Evolutionary conservation across 1,284 basidiomycete genomes (phyloP).

Genomic region (Filobasidium uniguttulatum): DNA sequence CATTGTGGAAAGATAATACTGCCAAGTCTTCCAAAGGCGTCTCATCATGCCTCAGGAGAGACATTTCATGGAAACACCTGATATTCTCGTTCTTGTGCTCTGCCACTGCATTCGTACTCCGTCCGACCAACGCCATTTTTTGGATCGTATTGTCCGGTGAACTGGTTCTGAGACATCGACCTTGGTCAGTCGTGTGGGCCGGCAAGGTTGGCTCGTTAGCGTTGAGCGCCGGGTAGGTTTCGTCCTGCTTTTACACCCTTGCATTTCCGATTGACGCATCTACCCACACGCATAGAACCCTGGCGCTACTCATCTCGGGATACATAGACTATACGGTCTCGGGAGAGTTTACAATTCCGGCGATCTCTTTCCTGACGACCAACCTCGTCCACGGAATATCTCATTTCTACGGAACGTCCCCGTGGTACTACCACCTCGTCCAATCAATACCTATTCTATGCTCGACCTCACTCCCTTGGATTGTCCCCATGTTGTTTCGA

Average conservation of each 20-base stretch:
- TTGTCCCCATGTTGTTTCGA: constrained; percentile 43
- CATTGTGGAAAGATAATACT: constrained; percentile 24
- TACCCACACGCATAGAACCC: too few species aligned
- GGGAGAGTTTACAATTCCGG: constrained; percentile 26
- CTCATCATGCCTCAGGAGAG: neutral
- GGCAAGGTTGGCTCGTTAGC: constrained; percentile 5
- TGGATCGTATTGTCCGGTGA: constrained; percentile 58
- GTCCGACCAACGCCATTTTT: constrained; percentile 74
- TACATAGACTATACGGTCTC: constrained; percentile 32
- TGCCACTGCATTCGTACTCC: constrained; percentile 60
- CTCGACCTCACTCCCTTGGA: constrained; percentile 58
- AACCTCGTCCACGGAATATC: constrained; percentile 78
- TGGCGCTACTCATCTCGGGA: too few species aligned
- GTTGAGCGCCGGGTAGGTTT: constrained; percentile 16
- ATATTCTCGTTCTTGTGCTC: constrained; percentile 45
- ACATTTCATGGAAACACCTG: constrained; percentile 21
- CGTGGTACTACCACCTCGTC: constrained; percentile 76
- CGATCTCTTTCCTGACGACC: constrained; percentile 57
- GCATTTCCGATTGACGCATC: too few species aligned
- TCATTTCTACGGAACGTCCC: constrained; percentile 79
- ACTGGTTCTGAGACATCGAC: constrained; percentile 43
- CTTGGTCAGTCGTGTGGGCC: neutral
- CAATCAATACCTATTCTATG: constrained; percentile 76
- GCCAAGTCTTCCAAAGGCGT: neutral
- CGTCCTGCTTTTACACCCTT: too few species aligned